Evolutionary conservation across 2,329 filamentous ascomycete species (phyloP).

Genomic region (Aspergillus neoniger): DNA sequence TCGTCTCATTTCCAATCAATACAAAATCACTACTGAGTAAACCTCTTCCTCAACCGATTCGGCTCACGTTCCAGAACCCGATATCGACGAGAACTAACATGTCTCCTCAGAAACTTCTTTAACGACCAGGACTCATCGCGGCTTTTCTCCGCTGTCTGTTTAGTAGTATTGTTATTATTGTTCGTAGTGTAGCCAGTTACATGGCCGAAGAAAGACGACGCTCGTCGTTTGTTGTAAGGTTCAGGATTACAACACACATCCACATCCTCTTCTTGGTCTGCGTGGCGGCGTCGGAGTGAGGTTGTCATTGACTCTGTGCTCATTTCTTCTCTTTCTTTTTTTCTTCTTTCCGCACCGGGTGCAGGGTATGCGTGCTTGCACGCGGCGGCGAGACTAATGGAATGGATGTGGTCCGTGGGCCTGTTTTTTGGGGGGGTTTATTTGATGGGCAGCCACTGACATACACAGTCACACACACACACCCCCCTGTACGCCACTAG

Average conservation of each 20-base stretch:
- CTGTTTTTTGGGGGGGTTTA: background rate
- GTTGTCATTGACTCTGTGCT: slow-evolving; percentile 3
- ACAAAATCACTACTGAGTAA: slow-evolving; percentile 11
- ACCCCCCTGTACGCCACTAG: background rate
- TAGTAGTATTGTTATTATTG: background rate
- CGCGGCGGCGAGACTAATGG: background rate
- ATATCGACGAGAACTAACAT: slow-evolving; percentile 30
- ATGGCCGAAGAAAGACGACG: background rate
- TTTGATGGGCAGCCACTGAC: no score
- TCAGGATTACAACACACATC: background rate
- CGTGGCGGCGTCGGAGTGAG: background rate
- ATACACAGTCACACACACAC: no score
- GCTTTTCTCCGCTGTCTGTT: background rate
- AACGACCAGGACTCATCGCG: slow-evolving; percentile 31
- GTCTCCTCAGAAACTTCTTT: slow-evolving; percentile 29
- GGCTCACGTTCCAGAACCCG: slow-evolving; percentile 34
- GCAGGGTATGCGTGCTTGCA: background rate
- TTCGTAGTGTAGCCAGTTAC: background rate
- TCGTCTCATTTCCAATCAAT: background rate
- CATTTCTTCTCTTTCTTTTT: background rate
- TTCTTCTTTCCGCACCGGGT: no score
- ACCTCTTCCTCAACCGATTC: slow-evolving; percentile 33
- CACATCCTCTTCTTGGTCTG: background rate
- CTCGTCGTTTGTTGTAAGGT: background rate
- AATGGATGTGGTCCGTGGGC: background rate